Conservation (phyloP, 495 filamentous ascomycete species). For the Collariella sp. region DNA sequence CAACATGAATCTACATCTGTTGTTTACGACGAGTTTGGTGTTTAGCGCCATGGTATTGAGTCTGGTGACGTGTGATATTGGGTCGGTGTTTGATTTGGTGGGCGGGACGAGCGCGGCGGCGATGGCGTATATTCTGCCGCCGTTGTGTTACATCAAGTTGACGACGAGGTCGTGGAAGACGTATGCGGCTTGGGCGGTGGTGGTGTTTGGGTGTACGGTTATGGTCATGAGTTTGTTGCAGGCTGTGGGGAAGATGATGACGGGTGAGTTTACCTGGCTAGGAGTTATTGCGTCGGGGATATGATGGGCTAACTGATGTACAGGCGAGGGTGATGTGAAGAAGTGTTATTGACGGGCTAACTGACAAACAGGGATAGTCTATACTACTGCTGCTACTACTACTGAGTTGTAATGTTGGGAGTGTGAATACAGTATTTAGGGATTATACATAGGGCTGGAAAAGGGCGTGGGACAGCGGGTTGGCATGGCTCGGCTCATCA, state of each 20-base stretch:
- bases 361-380: not conserved
- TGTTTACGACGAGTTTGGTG: conserved; percentile 74
- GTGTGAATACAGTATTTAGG: not conserved
- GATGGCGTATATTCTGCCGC: conserved; percentile 90
- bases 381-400: not conserved
- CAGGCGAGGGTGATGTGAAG: conserved; percentile 10
- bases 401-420: not conserved
- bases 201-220: conserved; percentile 69
- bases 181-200: conserved; percentile 57
- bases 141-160: conserved; percentile 88
- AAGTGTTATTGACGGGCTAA: conserved; percentile 8
- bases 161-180: conserved; percentile 71
- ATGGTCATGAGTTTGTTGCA: conserved; percentile 78
- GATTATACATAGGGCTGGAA: not conserved
- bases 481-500: not conserved
- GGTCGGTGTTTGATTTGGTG: conserved; percentile 88
- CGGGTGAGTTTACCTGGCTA: conserved; percentile 31
- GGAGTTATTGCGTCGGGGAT: not conserved
- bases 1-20: conserved; percentile 73
- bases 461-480: not conserved
- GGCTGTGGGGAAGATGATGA: conserved; percentile 57
- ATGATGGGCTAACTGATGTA: not conserved
- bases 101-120: conserved; percentile 91
- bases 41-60: conserved; percentile 67
- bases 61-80: conserved; percentile 83